These are phyloP conservation scores for Cucurbita ficifolia DNA, from an alignment of 306 rosid species.

Conservation along the genomic window DNA sequence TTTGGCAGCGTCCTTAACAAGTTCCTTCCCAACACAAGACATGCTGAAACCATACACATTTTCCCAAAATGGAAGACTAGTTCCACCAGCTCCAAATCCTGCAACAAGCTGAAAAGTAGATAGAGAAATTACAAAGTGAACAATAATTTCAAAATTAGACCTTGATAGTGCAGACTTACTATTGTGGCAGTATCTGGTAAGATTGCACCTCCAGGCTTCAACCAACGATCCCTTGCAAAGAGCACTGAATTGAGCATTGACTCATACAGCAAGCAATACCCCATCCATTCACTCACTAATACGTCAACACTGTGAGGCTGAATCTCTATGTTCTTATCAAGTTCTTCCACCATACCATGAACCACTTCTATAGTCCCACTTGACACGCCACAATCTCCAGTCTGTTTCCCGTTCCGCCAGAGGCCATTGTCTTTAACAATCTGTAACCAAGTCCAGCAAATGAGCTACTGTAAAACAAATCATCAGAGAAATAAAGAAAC, in stretches of 20 bases:
- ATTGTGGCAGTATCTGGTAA: conserved; percentile 91
- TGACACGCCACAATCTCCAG: conserved; percentile 17
- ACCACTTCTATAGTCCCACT: conserved; percentile 61
- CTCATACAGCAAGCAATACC: conserved; percentile 84
- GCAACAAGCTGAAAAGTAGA: conserved; percentile 57
- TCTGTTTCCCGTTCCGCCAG: conserved; percentile 21
- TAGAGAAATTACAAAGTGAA: background rate
- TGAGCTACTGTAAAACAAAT: background rate
- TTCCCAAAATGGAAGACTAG: conserved; percentile 94
- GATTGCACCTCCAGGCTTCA: conserved; percentile 90
- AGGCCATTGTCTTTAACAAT: conserved; percentile 62
- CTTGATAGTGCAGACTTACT: conserved; percentile 30
- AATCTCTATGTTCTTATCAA: conserved; percentile 43
- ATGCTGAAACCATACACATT: conserved; percentile 61
- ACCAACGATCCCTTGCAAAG: conserved; percentile 77
- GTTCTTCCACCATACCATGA: conserved; percentile 69
- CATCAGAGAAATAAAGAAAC: background rate
- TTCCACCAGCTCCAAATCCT: conserved; percentile 84
- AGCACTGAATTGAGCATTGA: conserved; percentile 92
- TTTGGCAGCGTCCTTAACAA: conserved; percentile 49
- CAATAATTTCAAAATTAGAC: background rate
- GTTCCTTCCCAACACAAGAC: conserved; percentile 79
- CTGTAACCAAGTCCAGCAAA: conserved; percentile 23
- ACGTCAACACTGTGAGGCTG: conserved; percentile 77
- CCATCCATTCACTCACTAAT: conserved; percentile 95